Evolutionary conservation across 169 alveolate genomes (phyloP).

Genomic region (Plasmodium coatneyi): DNA sequence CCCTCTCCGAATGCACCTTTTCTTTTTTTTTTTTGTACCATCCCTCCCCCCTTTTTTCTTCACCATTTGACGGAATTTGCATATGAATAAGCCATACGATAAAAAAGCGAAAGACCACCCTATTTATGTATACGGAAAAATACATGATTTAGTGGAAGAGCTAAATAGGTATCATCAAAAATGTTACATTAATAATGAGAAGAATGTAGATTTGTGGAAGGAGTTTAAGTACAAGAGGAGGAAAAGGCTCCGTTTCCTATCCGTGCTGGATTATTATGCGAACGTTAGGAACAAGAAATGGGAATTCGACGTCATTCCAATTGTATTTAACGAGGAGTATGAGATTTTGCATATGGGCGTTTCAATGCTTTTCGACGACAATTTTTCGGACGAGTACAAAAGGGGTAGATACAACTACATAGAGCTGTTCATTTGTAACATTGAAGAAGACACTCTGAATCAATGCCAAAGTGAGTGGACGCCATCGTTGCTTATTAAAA

Average conservation of each 20-base stretch:
- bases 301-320: slow-evolving; percentile 57
- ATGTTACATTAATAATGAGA: slow-evolving; percentile 67
- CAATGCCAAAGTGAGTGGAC: not conserved
- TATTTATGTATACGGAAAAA: slow-evolving; percentile 55
- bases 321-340: slow-evolving; percentile 46
- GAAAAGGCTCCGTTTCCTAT: slow-evolving; percentile 12
- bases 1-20: not conserved
- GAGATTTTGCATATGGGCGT: slow-evolving; percentile 65
- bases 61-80: slow-evolving; percentile 6
- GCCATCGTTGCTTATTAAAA: not conserved
- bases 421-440: slow-evolving; percentile 29
- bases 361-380: slow-evolving; percentile 42
- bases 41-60: not conserved
- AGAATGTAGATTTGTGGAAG: slow-evolving; percentile 46
- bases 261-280: slow-evolving; percentile 57
- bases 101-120: slow-evolving; percentile 25
- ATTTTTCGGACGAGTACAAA: slow-evolving; percentile 45
- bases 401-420: slow-evolving; percentile 35
- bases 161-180: slow-evolving; percentile 42
- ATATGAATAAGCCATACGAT: slow-evolving; percentile 23
- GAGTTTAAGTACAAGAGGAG: slow-evolving; percentile 60
- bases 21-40: not conserved
- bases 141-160: slow-evolving; percentile 37
- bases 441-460: not conserved
- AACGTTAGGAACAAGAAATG: slow-evolving; percentile 25